A percentile compares a stretch with the other conserved stretches of the same genome.
Evolutionary conservation across 164 flowering plant species (phyloP).

Genomic region (Vitis rotundifolia): DNA sequence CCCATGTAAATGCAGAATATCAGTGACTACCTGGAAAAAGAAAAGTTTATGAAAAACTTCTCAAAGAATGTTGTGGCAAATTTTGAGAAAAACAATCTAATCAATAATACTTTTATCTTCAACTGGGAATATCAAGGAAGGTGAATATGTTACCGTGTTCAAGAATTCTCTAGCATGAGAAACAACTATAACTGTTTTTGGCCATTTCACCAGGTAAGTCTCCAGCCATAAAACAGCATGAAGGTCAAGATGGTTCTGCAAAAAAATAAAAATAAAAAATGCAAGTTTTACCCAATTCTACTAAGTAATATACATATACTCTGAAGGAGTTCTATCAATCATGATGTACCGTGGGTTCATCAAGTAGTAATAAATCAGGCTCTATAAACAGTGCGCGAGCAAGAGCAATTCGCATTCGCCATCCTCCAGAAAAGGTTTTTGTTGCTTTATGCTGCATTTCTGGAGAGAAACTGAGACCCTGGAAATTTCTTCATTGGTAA

Average conservation of each 20-base stretch:
- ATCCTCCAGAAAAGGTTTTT: conserved; percentile 95
- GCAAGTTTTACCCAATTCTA: neutral
- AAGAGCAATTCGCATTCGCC: conserved; percentile 99
- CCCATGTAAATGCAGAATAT: conserved; percentile 86
- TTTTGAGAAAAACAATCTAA: neutral
- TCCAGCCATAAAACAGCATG: conserved; percentile 99
- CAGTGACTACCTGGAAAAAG: conserved; percentile 85
- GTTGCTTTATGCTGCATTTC: conserved; percentile 92
- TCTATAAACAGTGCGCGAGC: conserved; percentile 97
- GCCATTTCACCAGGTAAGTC: conserved; percentile 88
- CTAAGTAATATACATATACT: no score
- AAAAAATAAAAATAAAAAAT: conserved; percentile 13
- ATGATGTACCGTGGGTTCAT: conserved; percentile 85
- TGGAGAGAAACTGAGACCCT: conserved; percentile 97
- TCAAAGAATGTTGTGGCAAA: neutral
- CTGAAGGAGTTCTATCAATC: no score
- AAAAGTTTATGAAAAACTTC: neutral
- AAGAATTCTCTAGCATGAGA: conserved; percentile 99
- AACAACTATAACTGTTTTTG: conserved; percentile 94
- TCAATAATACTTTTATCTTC: neutral
- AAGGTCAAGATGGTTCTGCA: conserved; percentile 98
- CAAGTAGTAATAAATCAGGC: conserved; percentile 93
- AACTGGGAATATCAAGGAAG: neutral
- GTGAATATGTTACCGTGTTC: conserved; percentile 61
- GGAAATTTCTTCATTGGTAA: conserved; percentile 17